Conservation (phyloP, 768 basidiomycete genomes). For the Suillus lakei region DNA sequence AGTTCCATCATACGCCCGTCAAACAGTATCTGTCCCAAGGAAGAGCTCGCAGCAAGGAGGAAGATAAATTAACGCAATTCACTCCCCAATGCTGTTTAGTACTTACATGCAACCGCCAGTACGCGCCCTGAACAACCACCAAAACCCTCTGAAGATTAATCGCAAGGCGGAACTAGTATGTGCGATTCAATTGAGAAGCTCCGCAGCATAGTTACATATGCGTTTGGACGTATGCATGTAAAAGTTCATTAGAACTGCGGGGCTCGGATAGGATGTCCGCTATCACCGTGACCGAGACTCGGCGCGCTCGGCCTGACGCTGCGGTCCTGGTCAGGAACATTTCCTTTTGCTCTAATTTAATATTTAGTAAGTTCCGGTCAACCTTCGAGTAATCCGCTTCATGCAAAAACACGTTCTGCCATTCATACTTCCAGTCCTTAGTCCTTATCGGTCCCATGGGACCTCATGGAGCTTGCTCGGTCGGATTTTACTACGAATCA, state of each 20-base stretch:
- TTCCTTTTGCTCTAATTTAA: not conserved
- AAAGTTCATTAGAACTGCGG: not conserved
- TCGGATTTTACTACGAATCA: not conserved
- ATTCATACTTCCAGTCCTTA: not conserved
- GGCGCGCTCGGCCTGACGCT: not conserved
- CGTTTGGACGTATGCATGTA: not conserved
- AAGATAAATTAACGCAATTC: too few relatives aligned
- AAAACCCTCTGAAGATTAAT: too few relatives aligned
- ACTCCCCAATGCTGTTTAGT: too few relatives aligned
- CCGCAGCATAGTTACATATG: not conserved
- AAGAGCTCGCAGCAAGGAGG: too few relatives aligned
- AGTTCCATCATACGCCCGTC: too few relatives aligned
- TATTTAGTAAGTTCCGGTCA: not conserved
- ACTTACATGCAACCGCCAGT: too few relatives aligned
- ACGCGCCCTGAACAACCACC: too few relatives aligned
- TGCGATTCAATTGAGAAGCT: not conserved
- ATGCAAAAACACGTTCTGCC: not conserved
- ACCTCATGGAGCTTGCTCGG: not conserved
- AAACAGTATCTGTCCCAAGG: too few relatives aligned
- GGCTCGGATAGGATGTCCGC: not conserved
- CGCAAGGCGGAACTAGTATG: not conserved
- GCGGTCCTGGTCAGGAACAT: conserved; percentile 2
- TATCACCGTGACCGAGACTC: not conserved
- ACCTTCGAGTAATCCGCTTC: not conserved
- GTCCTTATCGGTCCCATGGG: not conserved